Percentiles rank a stretch among this genome's conserved stretches.
Evolutionary conservation across 768 basidiomycete genomes (phyloP).

Genomic region (Termitomyces sp.): DNA sequence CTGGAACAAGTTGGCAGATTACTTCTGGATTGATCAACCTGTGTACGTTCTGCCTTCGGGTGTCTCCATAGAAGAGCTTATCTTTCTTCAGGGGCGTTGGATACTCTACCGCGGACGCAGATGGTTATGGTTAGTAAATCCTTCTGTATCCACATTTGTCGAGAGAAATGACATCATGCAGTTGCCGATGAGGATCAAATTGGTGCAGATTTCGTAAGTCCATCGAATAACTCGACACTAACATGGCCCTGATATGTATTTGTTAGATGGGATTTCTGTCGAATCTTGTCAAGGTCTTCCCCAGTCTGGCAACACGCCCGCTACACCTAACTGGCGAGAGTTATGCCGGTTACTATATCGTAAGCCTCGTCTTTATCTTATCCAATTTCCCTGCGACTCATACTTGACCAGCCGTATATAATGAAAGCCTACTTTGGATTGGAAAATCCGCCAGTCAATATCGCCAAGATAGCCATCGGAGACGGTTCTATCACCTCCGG

Average conservation of each 20-base stretch:
- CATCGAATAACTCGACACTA: background rate
- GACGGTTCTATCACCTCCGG: constrained; percentile 55
- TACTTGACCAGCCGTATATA: constrained; percentile 59
- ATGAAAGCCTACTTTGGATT: constrained; percentile 63
- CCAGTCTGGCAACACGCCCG: constrained; percentile 58
- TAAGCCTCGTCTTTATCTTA: constrained; percentile 22
- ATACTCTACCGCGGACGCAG: constrained; percentile 56
- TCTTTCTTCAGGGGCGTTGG: constrained; percentile 43
- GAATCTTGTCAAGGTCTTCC: constrained; percentile 73
- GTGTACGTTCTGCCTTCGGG: constrained; percentile 33
- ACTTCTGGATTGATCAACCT: constrained; percentile 72
- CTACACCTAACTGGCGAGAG: constrained; percentile 69
- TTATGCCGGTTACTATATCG: constrained; percentile 71
- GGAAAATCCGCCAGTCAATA: constrained; percentile 58
- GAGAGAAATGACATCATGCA: constrained; percentile 9
- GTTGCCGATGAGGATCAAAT: constrained; percentile 64
- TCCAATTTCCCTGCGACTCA: background rate
- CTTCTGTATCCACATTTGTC: background rate
- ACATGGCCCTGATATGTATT: constrained; percentile 1
- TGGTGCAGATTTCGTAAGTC: constrained; percentile 47
- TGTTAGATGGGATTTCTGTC: constrained; percentile 62
- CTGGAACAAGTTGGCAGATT: constrained; percentile 59
- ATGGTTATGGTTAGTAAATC: constrained; percentile 52
- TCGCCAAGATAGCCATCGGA: constrained; percentile 66
- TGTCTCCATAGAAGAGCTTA: background rate